A percentile compares a stretch with the other conserved stretches of the same genome.
These are phyloP conservation scores for Pseudozyma pruni DNA, from an alignment of 1,284 basidiomycete genomes.

Conservation along the genomic window DNA sequence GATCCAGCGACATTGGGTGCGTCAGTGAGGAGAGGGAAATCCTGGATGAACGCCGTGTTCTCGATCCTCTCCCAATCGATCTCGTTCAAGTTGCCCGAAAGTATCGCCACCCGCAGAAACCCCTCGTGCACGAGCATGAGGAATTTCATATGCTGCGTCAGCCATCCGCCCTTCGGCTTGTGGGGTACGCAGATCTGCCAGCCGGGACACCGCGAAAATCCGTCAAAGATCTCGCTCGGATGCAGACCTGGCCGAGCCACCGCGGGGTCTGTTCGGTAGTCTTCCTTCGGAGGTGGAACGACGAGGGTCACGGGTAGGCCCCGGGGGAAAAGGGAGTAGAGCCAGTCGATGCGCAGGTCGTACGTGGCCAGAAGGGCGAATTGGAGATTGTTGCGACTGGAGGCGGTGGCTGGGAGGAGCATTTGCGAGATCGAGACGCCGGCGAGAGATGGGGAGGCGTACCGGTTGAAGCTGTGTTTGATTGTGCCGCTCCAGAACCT, in stretches of 20 bases:
- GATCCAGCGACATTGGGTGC: neutral
- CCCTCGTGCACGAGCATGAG: constrained; percentile 52
- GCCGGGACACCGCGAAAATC: constrained; percentile 23
- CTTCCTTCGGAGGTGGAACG: constrained; percentile 44
- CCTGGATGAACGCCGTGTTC: constrained; percentile 62
- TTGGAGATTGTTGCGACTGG: constrained; percentile 34
- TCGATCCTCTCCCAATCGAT: constrained; percentile 65
- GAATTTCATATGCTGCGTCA: constrained; percentile 63
- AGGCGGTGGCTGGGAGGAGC: constrained; percentile 49
- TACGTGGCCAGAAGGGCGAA: constrained; percentile 57
- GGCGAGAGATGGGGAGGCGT: constrained; percentile 11
- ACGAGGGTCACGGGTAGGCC: constrained; percentile 54
- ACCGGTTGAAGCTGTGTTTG: constrained; percentile 57
- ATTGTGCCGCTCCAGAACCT: constrained; percentile 60
- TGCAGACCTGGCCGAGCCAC: constrained; percentile 45
- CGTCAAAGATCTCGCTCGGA: constrained; percentile 29
- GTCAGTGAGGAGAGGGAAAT: constrained; percentile 45
- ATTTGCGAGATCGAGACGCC: constrained; percentile 46
- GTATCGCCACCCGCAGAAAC: constrained; percentile 52
- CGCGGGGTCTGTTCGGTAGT: constrained; percentile 23
- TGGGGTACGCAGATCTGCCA: constrained; percentile 53
- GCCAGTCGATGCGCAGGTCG: constrained; percentile 61
- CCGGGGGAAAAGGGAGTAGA: constrained; percentile 51
- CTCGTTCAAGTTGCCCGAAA: constrained; percentile 59
- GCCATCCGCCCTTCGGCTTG: constrained; percentile 44